These are phyloP conservation scores for Mucor ambiguus DNA, from an alignment of 371 early-diverging fungal genomes.

Conservation along the genomic window DNA sequence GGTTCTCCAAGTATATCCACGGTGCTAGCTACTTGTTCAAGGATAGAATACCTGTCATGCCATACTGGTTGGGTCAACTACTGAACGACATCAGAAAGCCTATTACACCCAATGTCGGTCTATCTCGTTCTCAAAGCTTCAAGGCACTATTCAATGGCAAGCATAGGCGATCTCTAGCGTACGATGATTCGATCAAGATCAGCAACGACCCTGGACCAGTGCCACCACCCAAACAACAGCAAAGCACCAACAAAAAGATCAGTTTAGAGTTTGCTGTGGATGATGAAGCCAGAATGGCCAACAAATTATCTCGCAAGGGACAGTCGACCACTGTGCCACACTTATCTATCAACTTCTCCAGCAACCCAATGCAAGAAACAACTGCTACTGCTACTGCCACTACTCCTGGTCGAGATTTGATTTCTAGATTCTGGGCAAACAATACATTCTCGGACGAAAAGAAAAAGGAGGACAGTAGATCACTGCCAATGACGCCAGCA, in stretches of 20 bases:
- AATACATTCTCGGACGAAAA: conserved; percentile 4
- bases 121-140: conserved; percentile 48
- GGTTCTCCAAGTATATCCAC: conserved; percentile 98
- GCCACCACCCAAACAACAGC: background rate
- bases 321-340: background rate
- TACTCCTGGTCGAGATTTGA: conserved; percentile 5
- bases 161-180: conserved; percentile 28
- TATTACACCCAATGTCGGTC: conserved; percentile 47
- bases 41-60: conserved; percentile 79
- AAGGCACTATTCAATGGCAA: conserved; percentile 49
- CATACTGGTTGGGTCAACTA: conserved; percentile 97
- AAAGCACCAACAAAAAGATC: background rate
- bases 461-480: background rate
- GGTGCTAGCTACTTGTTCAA: conserved; percentile 89
- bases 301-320: background rate
- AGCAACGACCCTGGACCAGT: background rate
- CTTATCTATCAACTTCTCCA: background rate
- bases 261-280: background rate
- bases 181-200: background rate
- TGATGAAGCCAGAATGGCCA: background rate
- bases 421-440: conserved; percentile 9
- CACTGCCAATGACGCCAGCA: background rate
- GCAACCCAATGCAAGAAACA: background rate
- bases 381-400: background rate
- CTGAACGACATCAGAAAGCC: conserved; percentile 85